Evolutionary conservation across 2,329 filamentous ascomycete genomes (phyloP).

Genomic region (Fusarium lateritium): DNA sequence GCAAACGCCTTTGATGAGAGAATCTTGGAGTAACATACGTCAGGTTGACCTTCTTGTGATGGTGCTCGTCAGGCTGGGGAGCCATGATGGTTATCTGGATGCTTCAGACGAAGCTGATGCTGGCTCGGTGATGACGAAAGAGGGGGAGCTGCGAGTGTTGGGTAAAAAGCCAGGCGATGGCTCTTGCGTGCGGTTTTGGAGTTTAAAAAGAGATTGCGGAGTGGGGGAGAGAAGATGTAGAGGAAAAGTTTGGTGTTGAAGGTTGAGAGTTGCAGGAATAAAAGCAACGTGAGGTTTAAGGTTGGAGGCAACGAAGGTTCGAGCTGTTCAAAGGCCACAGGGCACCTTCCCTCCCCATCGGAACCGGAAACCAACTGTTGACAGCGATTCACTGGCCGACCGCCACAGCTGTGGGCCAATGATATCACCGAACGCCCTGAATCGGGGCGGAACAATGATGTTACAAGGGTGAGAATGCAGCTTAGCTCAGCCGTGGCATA

Average conservation of each 20-base stretch:
- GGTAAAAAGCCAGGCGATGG: constrained; percentile 42
- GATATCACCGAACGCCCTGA: constrained; percentile 49
- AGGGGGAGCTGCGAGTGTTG: constrained; percentile 38
- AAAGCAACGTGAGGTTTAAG: constrained; percentile 38
- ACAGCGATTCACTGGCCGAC: constrained; percentile 50
- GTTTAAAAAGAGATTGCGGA: constrained; percentile 22
- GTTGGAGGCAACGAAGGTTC: constrained; percentile 46
- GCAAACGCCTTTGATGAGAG: not conserved
- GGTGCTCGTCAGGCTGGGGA: constrained; percentile 72
- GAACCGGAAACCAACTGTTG: constrained; percentile 39
- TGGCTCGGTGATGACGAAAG: constrained; percentile 46
- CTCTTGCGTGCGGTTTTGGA: constrained; percentile 26
- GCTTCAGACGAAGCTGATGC: constrained; percentile 49
- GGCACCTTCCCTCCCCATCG: constrained; percentile 45
- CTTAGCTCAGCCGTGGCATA: constrained; percentile 47
- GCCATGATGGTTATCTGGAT: constrained; percentile 72
- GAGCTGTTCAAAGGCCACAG: constrained; percentile 51
- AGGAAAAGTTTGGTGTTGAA: constrained; percentile 33
- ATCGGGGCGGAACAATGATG: constrained; percentile 57
- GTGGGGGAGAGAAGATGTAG: constrained; percentile 6
- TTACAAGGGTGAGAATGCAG: constrained; percentile 43
- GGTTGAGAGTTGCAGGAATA: constrained; percentile 39
- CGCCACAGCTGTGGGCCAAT: constrained; percentile 54
- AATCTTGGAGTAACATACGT: constrained; percentile 68
- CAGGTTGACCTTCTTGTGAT: constrained; percentile 84